Evolutionary conservation across 2,329 filamentous ascomycete genomes (phyloP).

Genomic region (Domatiomyces catenatus): DNA sequence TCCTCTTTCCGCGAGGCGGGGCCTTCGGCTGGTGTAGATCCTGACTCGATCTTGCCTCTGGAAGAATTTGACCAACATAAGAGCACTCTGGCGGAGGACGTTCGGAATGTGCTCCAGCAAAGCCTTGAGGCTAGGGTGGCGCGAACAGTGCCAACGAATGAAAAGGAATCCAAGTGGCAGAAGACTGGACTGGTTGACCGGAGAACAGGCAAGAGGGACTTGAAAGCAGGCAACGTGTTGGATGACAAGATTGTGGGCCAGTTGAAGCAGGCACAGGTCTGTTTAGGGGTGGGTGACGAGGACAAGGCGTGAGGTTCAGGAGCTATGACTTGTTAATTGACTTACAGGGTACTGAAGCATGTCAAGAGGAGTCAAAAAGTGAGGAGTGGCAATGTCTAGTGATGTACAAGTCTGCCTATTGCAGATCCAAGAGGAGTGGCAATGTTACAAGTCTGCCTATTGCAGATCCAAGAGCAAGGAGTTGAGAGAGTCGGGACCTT

Average conservation of each 20-base stretch:
- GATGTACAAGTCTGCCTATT: neutral
- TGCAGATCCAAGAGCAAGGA: neutral
- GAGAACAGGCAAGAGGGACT: conserved; percentile 3
- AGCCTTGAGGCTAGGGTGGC: conserved; percentile 33
- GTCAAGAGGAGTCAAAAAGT: neutral
- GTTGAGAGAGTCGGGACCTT: neutral
- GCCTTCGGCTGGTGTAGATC: conserved; percentile 43
- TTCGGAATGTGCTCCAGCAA: conserved; percentile 45
- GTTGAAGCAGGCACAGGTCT: conserved; percentile 39
- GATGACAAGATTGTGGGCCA: conserved; percentile 63
- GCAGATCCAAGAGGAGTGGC: neutral
- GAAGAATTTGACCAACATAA: conserved; percentile 46
- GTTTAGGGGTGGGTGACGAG: conserved; percentile 26
- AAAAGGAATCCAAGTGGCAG: conserved; percentile 52
- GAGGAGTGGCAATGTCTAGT: neutral
- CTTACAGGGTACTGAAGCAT: neutral
- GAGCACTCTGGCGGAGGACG: conserved; percentile 57
- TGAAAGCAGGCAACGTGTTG: conserved; percentile 38
- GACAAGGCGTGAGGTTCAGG: conserved; percentile 16
- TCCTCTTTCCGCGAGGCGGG: conserved; percentile 49
- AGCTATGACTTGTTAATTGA: neutral
- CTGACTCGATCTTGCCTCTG: conserved; percentile 52
- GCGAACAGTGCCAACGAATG: conserved; percentile 55
- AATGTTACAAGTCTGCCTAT: neutral
- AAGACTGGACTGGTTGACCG: conserved; percentile 15